Base-by-base conservation (phyloP, 2,329 filamentous ascomycete genomes). In the Aspergillus sclerotialis region DNA sequence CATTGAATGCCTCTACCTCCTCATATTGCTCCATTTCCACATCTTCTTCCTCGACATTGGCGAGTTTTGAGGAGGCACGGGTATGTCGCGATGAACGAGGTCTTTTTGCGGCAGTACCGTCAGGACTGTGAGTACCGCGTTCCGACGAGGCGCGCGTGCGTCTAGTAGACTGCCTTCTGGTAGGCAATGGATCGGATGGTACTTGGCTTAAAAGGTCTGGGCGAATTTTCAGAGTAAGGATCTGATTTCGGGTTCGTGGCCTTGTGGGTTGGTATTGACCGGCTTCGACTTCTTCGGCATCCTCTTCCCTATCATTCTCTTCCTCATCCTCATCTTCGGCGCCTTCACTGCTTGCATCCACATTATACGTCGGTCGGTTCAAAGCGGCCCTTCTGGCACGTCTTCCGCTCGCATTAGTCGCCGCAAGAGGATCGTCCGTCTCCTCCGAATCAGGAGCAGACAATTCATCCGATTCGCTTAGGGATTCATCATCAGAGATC, bases 91-190 rank as follows among this genome's bases (percentile, higher is more conserved):
- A 48, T 23, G 45, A 44, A n/a, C 47, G 53, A 19, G 39, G 43
- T 8, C 37, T 38, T 16, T 29, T 35, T 18, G 16, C 5, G 25
- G 33, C 27, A 10, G 49, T 45, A 18, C 56, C 54, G 39, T 75
- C 68, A 4, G 74, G 69, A 36, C 68, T 78, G 26, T 60, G 62
- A 3, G 75, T 76, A 12, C 76, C 76, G 6, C 75, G 78, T 42
- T 75, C 71, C 3, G 75, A 73, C 28, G 80, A 59, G 11, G 71
- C 73, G 29, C 77, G 60, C 10, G 80, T 67, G 21, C 73, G 68
- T 23, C 73, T 69, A 16, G 73, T 68, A 4, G 71, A 63, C n/a
- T n/a, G n/a, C n/a, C n/a, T n/a, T n/a, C n/a, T n/a, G n/a, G n/a
- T n/a, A n/a, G n/a, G n/a, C n/a, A n/a, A n/a, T n/a, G n/a, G n/a